Percentiles rank a stretch among this genome's conserved stretches.
Conservation (phyloP, 257 asterid genomes). For the Primulina tabacum region DNA sequence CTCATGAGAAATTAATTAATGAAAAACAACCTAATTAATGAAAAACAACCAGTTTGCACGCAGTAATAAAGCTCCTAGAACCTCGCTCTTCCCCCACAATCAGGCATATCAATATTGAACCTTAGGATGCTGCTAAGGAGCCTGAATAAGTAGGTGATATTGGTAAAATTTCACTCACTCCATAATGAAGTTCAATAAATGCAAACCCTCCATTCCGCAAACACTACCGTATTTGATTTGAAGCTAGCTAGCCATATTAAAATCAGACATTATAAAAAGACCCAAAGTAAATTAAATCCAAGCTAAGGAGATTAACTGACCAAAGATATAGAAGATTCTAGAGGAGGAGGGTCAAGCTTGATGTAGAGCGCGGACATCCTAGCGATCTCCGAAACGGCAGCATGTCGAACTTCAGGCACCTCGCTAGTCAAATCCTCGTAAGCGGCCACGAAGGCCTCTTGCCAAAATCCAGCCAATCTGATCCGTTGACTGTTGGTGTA, state of each 20-base stretch:
- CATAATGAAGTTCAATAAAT: not conserved
- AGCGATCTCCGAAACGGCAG: conserved; percentile 80
- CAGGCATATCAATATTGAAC: not conserved
- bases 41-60: not conserved
- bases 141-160: not conserved
- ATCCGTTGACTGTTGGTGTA: conserved; percentile 64
- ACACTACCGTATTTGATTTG: too few species aligned
- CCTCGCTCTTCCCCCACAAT: not conserved
- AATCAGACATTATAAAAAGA: not conserved
- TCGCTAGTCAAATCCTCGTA: conserved; percentile 81
- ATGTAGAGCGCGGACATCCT: conserved; percentile 70
- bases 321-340: conserved; percentile 43
- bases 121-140: not conserved
- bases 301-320: conserved; percentile 38
- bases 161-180: not conserved
- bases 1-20: not conserved
- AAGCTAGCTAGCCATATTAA: not conserved
- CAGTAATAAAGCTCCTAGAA: not conserved
- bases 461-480: conserved; percentile 75
- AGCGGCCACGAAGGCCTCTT: conserved; percentile 87
- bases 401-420: conserved; percentile 51
- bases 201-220: not conserved
- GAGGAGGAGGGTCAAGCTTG: conserved; percentile 47
- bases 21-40: too few species aligned
- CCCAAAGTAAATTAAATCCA: not conserved